Evolutionary conservation across 371 early-diverging fungal genomes (phyloP), one percentile per base, ranked within the genome.

Genomic region (Rhizopus stolonifer): DNA sequence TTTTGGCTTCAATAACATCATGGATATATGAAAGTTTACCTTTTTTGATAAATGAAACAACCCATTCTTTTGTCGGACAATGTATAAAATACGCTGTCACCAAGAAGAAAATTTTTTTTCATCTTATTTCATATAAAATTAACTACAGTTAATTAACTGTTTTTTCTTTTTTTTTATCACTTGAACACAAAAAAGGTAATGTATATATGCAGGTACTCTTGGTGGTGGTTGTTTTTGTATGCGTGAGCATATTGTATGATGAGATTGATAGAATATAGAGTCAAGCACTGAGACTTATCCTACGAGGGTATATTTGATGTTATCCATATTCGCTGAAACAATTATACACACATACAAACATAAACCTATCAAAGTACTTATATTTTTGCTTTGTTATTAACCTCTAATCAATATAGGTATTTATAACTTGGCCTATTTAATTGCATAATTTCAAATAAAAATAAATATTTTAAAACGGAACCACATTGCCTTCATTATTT

Each of bases 201-300:
- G 50, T 39, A 49, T 31, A n/a, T 9, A n/a, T n/a, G n/a, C n/a
- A 42, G 9, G 8, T 31, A 19, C 2, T 31, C 4, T 13, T 44
- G 1, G 1, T 44, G 9, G 10, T 1, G 44, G 22, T 18, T 5
- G 9, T 5, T 22, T 38, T 14, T 14, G 14, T 40, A 21, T 40
- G 31, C 15, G 42, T 23, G n/a, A n/a, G n/a, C 38, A 25, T 18
- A 52, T 57, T 57, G 24, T 60, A 54, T 51, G 72, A 71, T 67
- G 72, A 71, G 65, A 71, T 62, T 62, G 62, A 47, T 46, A 68
- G 54, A 47, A 63, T 56, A 64, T 71, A 71, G 72, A 71, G 72
- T 71, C 72, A 71, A 71, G 72, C 72, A 65, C 72, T 71, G 72
- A 71, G 60, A 60, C 49, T 50, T 58, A 60, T 49, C 67, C 61